phyloP scores from a whole-genome alignment of 352 stramenopile species.

The Phytophthora syringae region DNA sequence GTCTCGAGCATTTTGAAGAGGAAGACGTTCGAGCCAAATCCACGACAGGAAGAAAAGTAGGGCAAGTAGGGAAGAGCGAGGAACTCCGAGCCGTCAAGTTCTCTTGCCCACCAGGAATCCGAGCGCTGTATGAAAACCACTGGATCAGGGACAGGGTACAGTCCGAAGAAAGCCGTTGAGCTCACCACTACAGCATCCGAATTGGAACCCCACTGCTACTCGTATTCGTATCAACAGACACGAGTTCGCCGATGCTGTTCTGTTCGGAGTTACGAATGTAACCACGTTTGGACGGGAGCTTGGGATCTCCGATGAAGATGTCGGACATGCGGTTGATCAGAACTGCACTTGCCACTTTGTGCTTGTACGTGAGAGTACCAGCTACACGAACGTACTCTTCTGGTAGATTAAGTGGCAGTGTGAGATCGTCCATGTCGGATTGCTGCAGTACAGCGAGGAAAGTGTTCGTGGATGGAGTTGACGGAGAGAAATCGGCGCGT shows the following conservation, averaged over 20 bases:
- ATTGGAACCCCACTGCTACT: conserved; percentile 25
- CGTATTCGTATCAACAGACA: conserved; percentile 14
- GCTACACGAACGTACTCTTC: conserved; percentile 60
- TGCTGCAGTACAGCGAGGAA: conserved; percentile 89
- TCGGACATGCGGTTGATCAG: conserved; percentile 94
- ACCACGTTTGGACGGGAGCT: conserved; percentile 51
- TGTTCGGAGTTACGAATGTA: conserved; percentile 73
- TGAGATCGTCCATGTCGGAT: conserved; percentile 78
- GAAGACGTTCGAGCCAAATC: conserved; percentile 94
- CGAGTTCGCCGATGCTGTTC: conserved; percentile 50
- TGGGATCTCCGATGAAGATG: conserved; percentile 90
- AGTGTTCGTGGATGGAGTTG: conserved; percentile 59
- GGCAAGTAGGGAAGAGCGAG: conserved; percentile 95
- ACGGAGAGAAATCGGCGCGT: conserved; percentile 69
- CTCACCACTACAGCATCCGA: conserved; percentile 30
- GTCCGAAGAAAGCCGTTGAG: conserved; percentile 62
- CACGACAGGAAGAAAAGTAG: conserved; percentile 96
- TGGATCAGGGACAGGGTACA: conserved; percentile 54
- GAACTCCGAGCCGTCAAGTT: conserved; percentile 66
- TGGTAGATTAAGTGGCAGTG: conserved; percentile 96
- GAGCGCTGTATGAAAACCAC: conserved; percentile 48
- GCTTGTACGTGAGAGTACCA: conserved; percentile 60
- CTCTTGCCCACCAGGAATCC: conserved; percentile 80
- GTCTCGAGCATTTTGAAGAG: conserved; percentile 95
- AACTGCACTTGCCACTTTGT: conserved; percentile 75